A percentile compares a stretch with the other conserved stretches of the same genome.
These are phyloP conservation scores for Pleurotus djamor DNA, from an alignment of 768 basidiomycete genomes.

Conservation along the genomic window DNA sequence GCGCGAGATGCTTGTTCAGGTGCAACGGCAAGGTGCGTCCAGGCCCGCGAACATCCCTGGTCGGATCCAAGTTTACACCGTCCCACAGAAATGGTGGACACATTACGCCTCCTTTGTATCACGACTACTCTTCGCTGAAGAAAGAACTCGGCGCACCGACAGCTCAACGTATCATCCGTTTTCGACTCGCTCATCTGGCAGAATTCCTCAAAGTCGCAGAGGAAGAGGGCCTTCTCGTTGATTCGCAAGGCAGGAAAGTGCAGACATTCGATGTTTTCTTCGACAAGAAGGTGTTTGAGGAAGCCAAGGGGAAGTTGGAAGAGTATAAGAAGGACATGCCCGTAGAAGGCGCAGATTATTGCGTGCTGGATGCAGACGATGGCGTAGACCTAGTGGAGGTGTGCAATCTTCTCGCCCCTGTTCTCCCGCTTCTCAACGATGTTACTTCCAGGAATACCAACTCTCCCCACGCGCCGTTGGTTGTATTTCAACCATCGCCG, in stretches of 20 bases:
- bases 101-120: slow-evolving; percentile 56
- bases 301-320: slow-evolving; percentile 37
- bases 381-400: slow-evolving; percentile 22
- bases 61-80: background rate
- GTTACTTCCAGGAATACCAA: slow-evolving; percentile 39
- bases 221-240: slow-evolving; percentile 49
- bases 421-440: no score
- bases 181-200: slow-evolving; percentile 57
- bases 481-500: slow-evolving; percentile 51
- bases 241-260: slow-evolving; percentile 56
- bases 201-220: slow-evolving; percentile 46
- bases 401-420: background rate
- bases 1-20: slow-evolving; percentile 77
- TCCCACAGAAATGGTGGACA: slow-evolving; percentile 66
- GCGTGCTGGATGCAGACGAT: slow-evolving; percentile 26
- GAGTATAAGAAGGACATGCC: slow-evolving; percentile 51
- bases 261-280: slow-evolving; percentile 59
- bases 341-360: slow-evolving; percentile 33
- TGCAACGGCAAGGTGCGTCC: slow-evolving; percentile 64
- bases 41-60: background rate
- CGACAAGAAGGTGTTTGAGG: slow-evolving; percentile 33
- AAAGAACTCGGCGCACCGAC: slow-evolving; percentile 37
- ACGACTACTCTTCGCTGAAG: slow-evolving; percentile 52
- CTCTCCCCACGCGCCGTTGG: slow-evolving; percentile 45
- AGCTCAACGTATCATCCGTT: slow-evolving; percentile 56